Evolutionary conservation across 495 filamentous ascomycete species (phyloP), one percentile per base, ranked within the genome.

Genomic region (Talaromyces nanjingensis): DNA sequence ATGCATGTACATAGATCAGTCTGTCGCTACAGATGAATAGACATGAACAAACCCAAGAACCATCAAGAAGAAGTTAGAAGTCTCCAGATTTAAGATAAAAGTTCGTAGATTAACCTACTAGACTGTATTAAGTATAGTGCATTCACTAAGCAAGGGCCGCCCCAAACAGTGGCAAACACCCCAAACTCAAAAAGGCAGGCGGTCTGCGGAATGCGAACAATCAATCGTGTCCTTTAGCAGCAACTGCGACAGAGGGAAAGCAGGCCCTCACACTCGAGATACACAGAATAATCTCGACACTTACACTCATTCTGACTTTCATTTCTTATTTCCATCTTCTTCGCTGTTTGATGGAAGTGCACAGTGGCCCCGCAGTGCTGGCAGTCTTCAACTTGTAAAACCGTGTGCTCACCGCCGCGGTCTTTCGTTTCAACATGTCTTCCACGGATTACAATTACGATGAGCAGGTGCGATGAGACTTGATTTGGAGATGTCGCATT

Each of bases 401-500:
- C 45, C 27, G 34, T 6, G 39, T 54, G 42, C 45, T 52, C 29
- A 29, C 25, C 29, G 42, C 39, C 29, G 29, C 60, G 42, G 60
- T 42, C 25, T 8, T 54, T 39, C 14, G 45, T 31, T 12, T 49
- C 86, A 85, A 72, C 70, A 96, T 96, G 91, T 93, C 91, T 71
- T 65, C 64, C 12, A 91, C 91, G 68, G 94, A 98, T 75, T 98
- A 98, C 82, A 93, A 88, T 68, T 98, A 98, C 78, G 94, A 98
- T 84, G 91, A 96, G 71, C 84, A 92, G 87, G 89, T 90, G 68
- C 49, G 77, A 47, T 39, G 65, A 39, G 34, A 18, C 42, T 7
- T 34, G 11, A 6, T 42, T 9, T 39, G 12, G 31, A 20, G 2
- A 37, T 3, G 7, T 52, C 12, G 34, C 3, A 9, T 11, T 16